Base-by-base conservation (phyloP, 768 basidiomycete genomes). In the Tricholoma saponaceum region DNA sequence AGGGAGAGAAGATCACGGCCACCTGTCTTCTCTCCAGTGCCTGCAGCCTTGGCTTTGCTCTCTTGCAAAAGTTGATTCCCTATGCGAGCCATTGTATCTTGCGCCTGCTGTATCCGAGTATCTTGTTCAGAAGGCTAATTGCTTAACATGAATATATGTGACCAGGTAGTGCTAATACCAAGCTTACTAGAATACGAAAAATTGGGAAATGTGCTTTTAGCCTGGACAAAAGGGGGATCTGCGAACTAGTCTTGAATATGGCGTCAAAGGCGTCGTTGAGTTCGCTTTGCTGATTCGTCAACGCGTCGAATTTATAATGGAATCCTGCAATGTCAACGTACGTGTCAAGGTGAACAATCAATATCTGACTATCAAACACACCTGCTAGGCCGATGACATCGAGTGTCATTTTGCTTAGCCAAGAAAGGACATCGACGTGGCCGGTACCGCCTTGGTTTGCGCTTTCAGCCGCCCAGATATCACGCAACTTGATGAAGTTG, bases 331-430 rank as follows among this genome's bases (percentile, higher is more conserved):
- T 41, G 14, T n/a, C n/a, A 64, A 62, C 13, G 70, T 60, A 16
- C 14, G 81, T 12, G 78, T 25, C 25, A 41, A 35, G 32, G 0
- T 7, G 22, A 12, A 16, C 8, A 5, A 5, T 30, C 13, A 50
- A 67, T 39, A 76, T 28, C 66, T 33, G 10, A 25, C 28, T 23
- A 79, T 13, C 67, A 65, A 77, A 81, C 63, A 69, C 75, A 63
- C 87, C 84, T 71, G 75, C 86, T 35, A 87, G 74, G 8, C 89
- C 89, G 51, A 94, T 91, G 55, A 89, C 81, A 60, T 92, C 91
- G 9, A 92, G 74, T 2, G 89, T 90, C 51, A 81, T 80, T 55
- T 81, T 82, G 44, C 82, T 83, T 2, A 92, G 72, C 82, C 85
- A 89, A 4, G 76, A 72, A 39, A 87, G 72, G 1, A 84, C 81